Base-by-base conservation (phyloP, 306 rosid species). In the Vigna nakashimae region DNA sequence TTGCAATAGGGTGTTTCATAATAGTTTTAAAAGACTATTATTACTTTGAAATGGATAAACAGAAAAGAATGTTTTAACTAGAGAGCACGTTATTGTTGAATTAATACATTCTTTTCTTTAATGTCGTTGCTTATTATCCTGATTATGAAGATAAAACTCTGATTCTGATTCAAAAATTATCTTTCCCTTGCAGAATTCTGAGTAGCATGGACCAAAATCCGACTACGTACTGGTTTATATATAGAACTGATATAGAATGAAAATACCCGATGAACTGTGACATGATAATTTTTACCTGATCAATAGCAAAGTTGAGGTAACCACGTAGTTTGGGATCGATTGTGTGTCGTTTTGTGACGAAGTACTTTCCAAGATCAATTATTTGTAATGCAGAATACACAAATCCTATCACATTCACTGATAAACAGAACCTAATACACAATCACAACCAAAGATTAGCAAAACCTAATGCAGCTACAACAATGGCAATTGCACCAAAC, bases 341-440 rank as follows among this genome's bases (percentile, higher is more conserved):
- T 26, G 83, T 24, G 72, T 86, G 86, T 55, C 84, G 91, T 70
- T 84, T 73, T 24, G 89, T 80, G 69, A 78, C 45, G 52, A 92
- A 45, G 70, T 75, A 84, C 64, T 80, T 80, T 24, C 82, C 48
- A 16, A 92, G 42, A 70, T 82, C 92, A 69, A 45, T 74, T 40
- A 84, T 80, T 82, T 95, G 98, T 51, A 89, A 49, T 26, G 69
- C 87, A 67, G 91, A 89, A 76, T 95, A 95, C 64, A 82, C 84
- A 86, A 84, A 95, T 8, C 92, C 98, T 11, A 89, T 57, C 45
- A 87, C 88, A 86, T 86, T 90, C 71, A 78, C 88, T 55, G 93
- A 77, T 59, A 91, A 48, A 30, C 73, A 64, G 76, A 76, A 92
- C 82, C 98, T 95, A 30, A 30, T 30, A 87, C 89, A 84, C 6